Evolutionary conservation across 2,329 filamentous ascomycete species (phyloP), one percentile per base, ranked within the genome.

Genomic region (Epichloe uncinata): DNA sequence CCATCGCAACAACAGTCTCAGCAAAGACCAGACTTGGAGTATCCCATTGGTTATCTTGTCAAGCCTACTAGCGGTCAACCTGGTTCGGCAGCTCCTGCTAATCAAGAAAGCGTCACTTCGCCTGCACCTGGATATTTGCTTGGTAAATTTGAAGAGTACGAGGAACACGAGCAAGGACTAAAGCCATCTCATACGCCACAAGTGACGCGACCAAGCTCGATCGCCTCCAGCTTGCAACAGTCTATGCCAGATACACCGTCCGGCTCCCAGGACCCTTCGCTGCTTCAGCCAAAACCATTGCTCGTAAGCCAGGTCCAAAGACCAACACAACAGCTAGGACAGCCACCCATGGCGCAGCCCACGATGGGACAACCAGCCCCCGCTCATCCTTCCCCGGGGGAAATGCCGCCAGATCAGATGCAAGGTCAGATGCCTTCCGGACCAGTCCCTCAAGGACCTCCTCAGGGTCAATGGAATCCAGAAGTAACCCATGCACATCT

Each of bases 141-240:
- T 20, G 52, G 45, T 36, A 43, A 52, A 4, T 53, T 56, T 33
- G 50, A 57, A 35, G 56, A 58, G 42, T 48, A 52, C 40, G 54
- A 57, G n/a, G 54, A 55, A 41, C 36, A 43, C 30, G 50, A 52
- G 7, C 40, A 13, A 26, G 34, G 12, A 5, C 20, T 33, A 4
- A 45, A 40, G 22, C 34, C 36, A 20, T 30, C 30, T 34, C 37
- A 38, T 6, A 34, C 50, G 6, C 42, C 45, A 16, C 51, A 46
- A n/a, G 33, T 18, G 11, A 44, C 45, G 8, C 35, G 34, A 13
- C 42, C 48, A 5, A 47, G 36, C 26, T 50, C 50, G n/a, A 46
- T 44, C 15, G 37, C 30, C 4, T 53, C 55, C 16, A 45, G 38
- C 20, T 2, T 48, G 9, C 51, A 48, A 11, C 52, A 42, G 2